Conservation (phyloP, 1,284 basidiomycete species). For the Cutaneotrichosporon spelunceum region DNA sequence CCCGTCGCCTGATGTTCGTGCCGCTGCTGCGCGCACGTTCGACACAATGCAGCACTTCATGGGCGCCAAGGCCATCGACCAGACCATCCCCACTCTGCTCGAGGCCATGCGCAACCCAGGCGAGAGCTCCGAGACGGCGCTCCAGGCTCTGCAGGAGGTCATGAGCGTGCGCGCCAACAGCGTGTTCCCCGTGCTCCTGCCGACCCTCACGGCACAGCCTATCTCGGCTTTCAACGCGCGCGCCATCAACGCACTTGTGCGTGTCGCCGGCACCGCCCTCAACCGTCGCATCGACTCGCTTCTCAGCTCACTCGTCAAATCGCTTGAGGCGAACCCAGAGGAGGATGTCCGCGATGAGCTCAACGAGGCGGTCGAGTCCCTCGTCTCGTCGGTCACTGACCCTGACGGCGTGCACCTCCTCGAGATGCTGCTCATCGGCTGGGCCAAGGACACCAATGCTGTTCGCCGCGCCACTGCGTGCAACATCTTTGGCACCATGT, state of each 20-base stretch:
- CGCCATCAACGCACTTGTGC: slow-evolving; percentile 83
- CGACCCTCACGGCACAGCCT: slow-evolving; percentile 81
- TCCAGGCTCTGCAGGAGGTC: slow-evolving; percentile 85
- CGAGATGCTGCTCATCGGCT: slow-evolving; percentile 84
- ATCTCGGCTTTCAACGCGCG: slow-evolving; percentile 96
- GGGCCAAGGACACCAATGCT: slow-evolving; percentile 73
- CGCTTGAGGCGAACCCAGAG: slow-evolving; percentile 59
- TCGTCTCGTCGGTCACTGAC: slow-evolving; percentile 75
- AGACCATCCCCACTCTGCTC: slow-evolving; percentile 91
- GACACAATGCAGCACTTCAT: slow-evolving; percentile 83
- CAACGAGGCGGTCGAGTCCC: slow-evolving; percentile 65
- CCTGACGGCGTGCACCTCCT: slow-evolving; percentile 80
- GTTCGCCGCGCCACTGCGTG: slow-evolving; percentile 72
- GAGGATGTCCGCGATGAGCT: slow-evolving; percentile 71
- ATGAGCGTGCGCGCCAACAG: slow-evolving; percentile 89
- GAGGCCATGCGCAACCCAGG: slow-evolving; percentile 89
- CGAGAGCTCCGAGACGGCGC: slow-evolving; percentile 87
- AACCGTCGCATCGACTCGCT: slow-evolving; percentile 77
- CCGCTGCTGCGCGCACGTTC: slow-evolving; percentile 90
- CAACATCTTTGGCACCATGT: slow-evolving; percentile 74
- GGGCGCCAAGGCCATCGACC: slow-evolving; percentile 87
- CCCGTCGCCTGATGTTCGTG: slow-evolving; percentile 77
- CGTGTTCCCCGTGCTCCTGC: slow-evolving; percentile 97
- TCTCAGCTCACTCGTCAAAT: slow-evolving; percentile 69
- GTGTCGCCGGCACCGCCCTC: slow-evolving; percentile 85